Evolutionary conservation across 306 rosid genomes (phyloP).

Genomic region (Ormosia emarginata): DNA sequence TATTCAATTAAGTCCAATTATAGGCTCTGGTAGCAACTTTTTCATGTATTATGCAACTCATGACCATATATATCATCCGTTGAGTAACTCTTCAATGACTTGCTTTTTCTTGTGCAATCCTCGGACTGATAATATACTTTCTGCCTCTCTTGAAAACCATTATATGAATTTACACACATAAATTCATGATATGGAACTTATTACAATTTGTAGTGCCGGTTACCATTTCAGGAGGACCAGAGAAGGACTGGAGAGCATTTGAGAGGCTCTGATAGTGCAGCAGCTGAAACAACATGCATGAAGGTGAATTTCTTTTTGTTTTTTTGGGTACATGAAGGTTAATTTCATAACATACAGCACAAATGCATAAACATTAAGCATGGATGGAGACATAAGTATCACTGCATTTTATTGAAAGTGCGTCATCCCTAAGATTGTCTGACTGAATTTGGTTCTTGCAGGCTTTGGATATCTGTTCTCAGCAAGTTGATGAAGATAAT

Average conservation of each 20-base stretch:
- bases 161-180: neutral
- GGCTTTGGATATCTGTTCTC: slow-evolving; percentile 59
- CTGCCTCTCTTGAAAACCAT: neutral
- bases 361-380: neutral
- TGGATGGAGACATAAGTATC: neutral
- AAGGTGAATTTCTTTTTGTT: slow-evolving; percentile 42
- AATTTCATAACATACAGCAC: slow-evolving; percentile 21
- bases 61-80: neutral
- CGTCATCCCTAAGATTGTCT: neutral
- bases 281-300: slow-evolving; percentile 42
- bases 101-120: neutral
- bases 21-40: neutral
- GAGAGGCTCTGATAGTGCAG: slow-evolving; percentile 42
- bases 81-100: neutral
- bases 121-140: neutral
- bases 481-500: slow-evolving; percentile 44
- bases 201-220: slow-evolving; percentile 11
- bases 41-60: neutral
- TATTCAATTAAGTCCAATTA: too few species aligned
- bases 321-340: slow-evolving; percentile 38
- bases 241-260: slow-evolving; percentile 49
- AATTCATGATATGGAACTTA: neutral
- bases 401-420: neutral
- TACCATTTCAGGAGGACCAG: slow-evolving; percentile 36
- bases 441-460: slow-evolving; percentile 35